Evolutionary conservation across 306 rosid species (phyloP).

Genomic region (Rubus parviflorus): DNA sequence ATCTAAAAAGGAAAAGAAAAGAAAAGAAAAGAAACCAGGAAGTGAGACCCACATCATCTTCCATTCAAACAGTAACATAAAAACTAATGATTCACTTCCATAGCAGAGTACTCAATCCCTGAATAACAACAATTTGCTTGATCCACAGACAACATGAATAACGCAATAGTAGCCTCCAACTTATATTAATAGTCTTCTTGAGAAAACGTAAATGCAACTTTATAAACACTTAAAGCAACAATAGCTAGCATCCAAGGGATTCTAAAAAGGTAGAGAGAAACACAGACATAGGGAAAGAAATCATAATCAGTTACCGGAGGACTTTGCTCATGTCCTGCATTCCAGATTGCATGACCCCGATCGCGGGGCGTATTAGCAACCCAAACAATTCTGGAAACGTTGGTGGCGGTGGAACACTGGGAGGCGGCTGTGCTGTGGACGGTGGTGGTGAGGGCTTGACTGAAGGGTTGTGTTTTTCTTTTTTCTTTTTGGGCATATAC

Average conservation of each 20-base stretch:
- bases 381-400: neutral
- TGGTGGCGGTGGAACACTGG: neutral
- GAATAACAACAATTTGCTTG: neutral
- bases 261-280: neutral
- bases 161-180: neutral
- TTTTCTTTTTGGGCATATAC: neutral
- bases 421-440: neutral
- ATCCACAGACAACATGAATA: neutral
- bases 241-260: neutral
- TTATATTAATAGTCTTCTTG: neutral
- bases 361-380: neutral
- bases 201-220: neutral
- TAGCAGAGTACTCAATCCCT: neutral
- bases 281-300: neutral
- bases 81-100: neutral
- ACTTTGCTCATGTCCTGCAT: neutral
- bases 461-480: neutral
- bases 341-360: neutral
- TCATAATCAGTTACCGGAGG: neutral
- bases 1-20: too few species aligned
- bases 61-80: neutral
- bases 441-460: neutral
- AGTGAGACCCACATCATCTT: neutral
- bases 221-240: constrained; percentile 1
- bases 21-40: neutral